Conservation (phyloP, 1,284 basidiomycete genomes). For the Ceratobasidium sp. region DNA sequence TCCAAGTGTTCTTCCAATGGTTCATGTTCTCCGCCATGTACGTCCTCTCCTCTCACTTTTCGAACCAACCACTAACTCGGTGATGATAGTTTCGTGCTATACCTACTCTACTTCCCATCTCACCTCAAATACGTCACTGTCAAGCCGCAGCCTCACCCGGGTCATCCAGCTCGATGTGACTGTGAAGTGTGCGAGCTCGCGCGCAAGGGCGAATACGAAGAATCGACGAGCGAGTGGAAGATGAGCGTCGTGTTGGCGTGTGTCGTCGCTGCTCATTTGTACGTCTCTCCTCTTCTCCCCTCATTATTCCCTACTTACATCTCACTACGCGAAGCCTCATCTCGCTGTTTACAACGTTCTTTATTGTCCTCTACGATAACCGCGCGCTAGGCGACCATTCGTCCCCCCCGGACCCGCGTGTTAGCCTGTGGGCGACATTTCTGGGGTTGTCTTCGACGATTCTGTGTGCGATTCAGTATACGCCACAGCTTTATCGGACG, state of each 20-base stretch:
- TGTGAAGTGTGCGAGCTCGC: conserved; percentile 61
- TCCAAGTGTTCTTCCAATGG: conserved; percentile 90
- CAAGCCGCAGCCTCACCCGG: conserved; percentile 46
- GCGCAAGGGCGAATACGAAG: conserved; percentile 63
- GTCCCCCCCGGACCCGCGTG: conserved; percentile 56
- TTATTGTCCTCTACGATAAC: conserved; percentile 64
- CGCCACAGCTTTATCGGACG: conserved; percentile 88
- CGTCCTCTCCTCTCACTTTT: conserved; percentile 28
- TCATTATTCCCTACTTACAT: conserved; percentile 49
- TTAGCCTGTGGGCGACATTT: conserved; percentile 83
- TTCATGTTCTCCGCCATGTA: conserved; percentile 87
- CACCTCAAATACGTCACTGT: conserved; percentile 77
- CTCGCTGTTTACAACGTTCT: conserved; percentile 66
- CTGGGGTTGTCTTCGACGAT: conserved; percentile 85
- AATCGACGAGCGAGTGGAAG: conserved; percentile 76
- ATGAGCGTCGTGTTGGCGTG: conserved; percentile 80
- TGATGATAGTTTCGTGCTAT: conserved; percentile 79
- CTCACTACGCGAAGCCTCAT: conserved; percentile 62
- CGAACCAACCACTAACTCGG: conserved; percentile 32
- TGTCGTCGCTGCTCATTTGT: conserved; percentile 82
- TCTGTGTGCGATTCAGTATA: conserved; percentile 86
- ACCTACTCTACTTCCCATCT: conserved; percentile 91
- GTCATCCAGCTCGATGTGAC: conserved; percentile 51
- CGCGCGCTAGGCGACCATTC: conserved; percentile 50
- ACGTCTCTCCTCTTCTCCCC: conserved; percentile 55